A percentile compares a stretch with the other conserved stretches of the same genome.
phyloP scores from a whole-genome alignment of 2,329 filamentous ascomycete genomes.

The Cladosporium sphaerospermum region DNA sequence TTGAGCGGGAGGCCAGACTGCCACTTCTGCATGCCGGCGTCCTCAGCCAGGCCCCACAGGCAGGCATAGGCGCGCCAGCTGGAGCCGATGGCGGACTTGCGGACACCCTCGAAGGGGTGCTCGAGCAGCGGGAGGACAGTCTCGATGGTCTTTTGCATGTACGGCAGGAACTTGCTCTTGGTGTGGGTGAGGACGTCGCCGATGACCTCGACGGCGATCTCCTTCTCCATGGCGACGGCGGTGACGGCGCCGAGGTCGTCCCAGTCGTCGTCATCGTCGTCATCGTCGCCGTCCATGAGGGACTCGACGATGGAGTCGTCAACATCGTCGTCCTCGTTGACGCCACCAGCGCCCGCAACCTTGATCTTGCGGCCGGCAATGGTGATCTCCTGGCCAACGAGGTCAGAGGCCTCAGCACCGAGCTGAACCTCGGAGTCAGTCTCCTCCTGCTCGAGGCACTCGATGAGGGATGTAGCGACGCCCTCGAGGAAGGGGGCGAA shows the following conservation, averaged over 20 bases:
- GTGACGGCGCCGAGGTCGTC: constrained; percentile 79
- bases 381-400: constrained; percentile 69
- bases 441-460: constrained; percentile 85
- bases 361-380: constrained; percentile 81
- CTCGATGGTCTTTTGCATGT: constrained; percentile 83
- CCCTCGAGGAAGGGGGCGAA: constrained; percentile 73
- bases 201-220: constrained; percentile 91
- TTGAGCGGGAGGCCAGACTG: constrained; percentile 78
- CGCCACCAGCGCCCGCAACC: constrained; percentile 55
- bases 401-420: constrained; percentile 65
- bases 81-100: constrained; percentile 85
- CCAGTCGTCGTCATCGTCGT: constrained; percentile 77
- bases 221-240: constrained; percentile 88
- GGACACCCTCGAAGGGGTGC: constrained; percentile 86
- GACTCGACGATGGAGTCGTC: constrained; percentile 48
- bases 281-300: constrained; percentile 54
- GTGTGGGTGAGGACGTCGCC: constrained; percentile 88
- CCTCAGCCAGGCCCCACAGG: constrained; percentile 81
- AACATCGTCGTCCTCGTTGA: constrained; percentile 42
- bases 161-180: constrained; percentile 71
- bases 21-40: constrained; percentile 75
- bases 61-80: constrained; percentile 91
- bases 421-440: constrained; percentile 71
- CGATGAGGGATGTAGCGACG: constrained; percentile 72
- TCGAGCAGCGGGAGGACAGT: constrained; percentile 74